Evolutionary conservation across 768 basidiomycete species (phyloP).

Genomic region (Pulveroboletus sp.): DNA sequence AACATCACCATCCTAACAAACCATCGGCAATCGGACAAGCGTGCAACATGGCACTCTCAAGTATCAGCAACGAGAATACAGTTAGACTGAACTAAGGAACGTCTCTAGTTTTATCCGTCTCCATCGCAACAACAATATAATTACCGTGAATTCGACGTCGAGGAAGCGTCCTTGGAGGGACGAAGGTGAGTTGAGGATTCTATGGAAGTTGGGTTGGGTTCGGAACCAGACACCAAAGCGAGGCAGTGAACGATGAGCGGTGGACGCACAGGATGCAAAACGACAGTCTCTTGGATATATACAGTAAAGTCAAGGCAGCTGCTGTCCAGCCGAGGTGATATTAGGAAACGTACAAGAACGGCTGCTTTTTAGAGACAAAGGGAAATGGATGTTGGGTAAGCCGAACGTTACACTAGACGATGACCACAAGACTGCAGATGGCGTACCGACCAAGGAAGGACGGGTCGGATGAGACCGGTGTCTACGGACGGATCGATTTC

Average conservation of each 20-base stretch:
- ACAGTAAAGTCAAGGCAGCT: not conserved
- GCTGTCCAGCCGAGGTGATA: constrained; percentile 2
- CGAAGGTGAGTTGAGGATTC: constrained; percentile 1
- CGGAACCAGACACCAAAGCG: constrained; percentile 1
- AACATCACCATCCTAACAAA: constrained; percentile 7
- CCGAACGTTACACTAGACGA: constrained; percentile 10
- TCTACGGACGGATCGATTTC: constrained; percentile 5
- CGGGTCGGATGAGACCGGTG: not conserved
- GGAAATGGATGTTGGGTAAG: constrained; percentile 7
- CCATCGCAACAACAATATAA: not conserved
- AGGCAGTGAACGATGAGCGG: not conserved
- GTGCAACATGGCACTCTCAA: not conserved
- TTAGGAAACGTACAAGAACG: constrained; percentile 14
- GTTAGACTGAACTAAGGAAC: constrained; percentile 1
- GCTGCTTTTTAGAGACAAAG: constrained; percentile 12
- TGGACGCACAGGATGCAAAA: constrained; percentile 18
- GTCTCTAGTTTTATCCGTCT: constrained; percentile 6
- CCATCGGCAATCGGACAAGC: constrained; percentile 2
- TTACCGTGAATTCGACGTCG: not conserved
- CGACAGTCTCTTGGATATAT: not conserved
- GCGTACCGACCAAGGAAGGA: constrained; percentile 15
- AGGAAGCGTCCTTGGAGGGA: not conserved
- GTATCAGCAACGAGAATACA: constrained; percentile 10
- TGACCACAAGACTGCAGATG: constrained; percentile 1
- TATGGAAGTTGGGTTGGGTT: not conserved